A percentile compares a stretch with the other conserved stretches of the same genome.
phyloP scores from a whole-genome alignment of 148 eudicot species.

The Camellia lanceoleosa region DNA sequence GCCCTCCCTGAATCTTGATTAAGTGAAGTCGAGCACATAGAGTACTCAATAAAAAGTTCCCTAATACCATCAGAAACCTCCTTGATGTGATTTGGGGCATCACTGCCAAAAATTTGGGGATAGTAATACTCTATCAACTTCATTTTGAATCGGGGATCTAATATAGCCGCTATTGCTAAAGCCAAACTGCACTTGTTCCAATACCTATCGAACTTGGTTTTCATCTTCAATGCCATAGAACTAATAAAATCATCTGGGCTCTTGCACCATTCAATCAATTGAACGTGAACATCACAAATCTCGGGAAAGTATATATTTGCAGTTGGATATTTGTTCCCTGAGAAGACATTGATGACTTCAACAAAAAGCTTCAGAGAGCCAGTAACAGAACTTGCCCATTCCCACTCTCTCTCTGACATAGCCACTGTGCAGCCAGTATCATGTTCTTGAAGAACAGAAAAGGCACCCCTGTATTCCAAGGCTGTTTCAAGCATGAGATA shows the following conservation, averaged over 20 bases:
- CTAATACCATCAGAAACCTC: conserved; percentile 64
- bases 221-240: conserved; percentile 70
- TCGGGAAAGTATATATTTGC: conserved; percentile 81
- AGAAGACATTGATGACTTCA: conserved; percentile 55
- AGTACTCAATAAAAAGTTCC: conserved; percentile 78
- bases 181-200: conserved; percentile 74
- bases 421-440: conserved; percentile 48
- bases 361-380: conserved; percentile 66
- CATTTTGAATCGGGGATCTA: conserved; percentile 92
- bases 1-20: conserved; percentile 40
- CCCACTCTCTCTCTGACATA: conserved; percentile 80
- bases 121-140: conserved; percentile 87
- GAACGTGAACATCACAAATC: conserved; percentile 75
- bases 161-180: conserved; percentile 76
- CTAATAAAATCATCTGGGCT: conserved; percentile 62
- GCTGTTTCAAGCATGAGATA: conserved; percentile 81
- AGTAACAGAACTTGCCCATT: conserved; percentile 50
- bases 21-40: conserved; percentile 42
- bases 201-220: conserved; percentile 63
- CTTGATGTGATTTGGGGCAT: conserved; percentile 59
- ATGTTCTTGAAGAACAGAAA: conserved; percentile 57
- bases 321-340: conserved; percentile 56
- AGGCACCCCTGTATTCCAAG: conserved; percentile 64
- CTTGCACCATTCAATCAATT: conserved; percentile 75
- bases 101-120: conserved; percentile 58